Evolutionary conservation across 108 stramenopile genomes (phyloP).

Genomic region (Nitzschia sp.): DNA sequence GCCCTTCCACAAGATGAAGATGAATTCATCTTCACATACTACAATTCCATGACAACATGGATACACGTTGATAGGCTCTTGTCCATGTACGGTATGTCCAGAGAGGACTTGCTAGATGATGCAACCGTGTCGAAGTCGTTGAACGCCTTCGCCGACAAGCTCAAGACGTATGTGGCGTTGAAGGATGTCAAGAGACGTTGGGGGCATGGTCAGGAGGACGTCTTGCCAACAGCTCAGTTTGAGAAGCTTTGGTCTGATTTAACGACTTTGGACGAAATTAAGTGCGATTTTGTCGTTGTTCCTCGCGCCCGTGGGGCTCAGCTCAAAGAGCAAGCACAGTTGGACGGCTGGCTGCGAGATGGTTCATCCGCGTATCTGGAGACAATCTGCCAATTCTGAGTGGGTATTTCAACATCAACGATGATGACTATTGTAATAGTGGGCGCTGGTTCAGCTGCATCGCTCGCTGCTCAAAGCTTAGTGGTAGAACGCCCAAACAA

Average conservation of each 20-base stretch:
- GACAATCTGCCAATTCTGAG: conserved; percentile 14
- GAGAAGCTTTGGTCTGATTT: conserved; percentile 70
- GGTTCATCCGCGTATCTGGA: conserved; percentile 52
- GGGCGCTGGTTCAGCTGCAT: too few relatives aligned
- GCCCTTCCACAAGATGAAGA: conserved; percentile 59
- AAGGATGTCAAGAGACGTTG: conserved; percentile 68
- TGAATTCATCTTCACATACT: conserved; percentile 60
- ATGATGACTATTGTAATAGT: too few relatives aligned
- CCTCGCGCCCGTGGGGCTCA: conserved; percentile 53
- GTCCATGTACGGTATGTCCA: conserved; percentile 35
- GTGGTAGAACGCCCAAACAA: too few relatives aligned
- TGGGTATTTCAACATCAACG: too few relatives aligned
- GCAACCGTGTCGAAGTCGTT: conserved; percentile 43
- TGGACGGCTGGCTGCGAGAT: conserved; percentile 69
- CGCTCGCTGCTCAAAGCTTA: too few relatives aligned
- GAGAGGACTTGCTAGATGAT: conserved; percentile 35
- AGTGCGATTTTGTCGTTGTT: conserved; percentile 60
- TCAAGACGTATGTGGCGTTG: conserved; percentile 60
- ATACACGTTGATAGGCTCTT: conserved; percentile 57
- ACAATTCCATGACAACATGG: conserved; percentile 68
- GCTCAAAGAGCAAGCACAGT: conserved; percentile 55
- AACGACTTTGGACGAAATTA: conserved; percentile 47
- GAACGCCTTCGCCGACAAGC: conserved; percentile 41
- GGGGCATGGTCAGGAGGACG: conserved; percentile 66
- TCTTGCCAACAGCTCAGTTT: conserved; percentile 60